Evolutionary conservation across 768 basidiomycete genomes (phyloP), one percentile per base, ranked within the genome.

Genomic region (Hericium coralloides): DNA sequence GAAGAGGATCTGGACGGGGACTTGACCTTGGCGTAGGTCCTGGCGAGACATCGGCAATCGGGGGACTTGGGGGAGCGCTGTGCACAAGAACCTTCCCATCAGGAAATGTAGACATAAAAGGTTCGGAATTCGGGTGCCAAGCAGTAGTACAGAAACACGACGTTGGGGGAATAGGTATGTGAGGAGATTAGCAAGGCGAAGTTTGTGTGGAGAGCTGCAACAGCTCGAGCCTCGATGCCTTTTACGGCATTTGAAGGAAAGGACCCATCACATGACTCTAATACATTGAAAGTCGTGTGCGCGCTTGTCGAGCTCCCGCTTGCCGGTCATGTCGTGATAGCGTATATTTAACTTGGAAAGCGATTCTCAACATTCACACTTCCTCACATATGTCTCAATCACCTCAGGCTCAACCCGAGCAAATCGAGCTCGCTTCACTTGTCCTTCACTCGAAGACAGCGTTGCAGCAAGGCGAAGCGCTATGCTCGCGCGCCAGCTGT

Each of bases 381-480:
- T 31, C 31, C 31, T 31, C 31, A 6, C 6, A 31, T 31, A 31
- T 31, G 49, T 18, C 49, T 50, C 17, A 20, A 25, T 36, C 56
- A 15, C 58, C 50, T 54, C 15, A 55, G 47, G 53, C 51, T 38
- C 58, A 48, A 38, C 18, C 66, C 4, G 77, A 79, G 53, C 80
- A 81, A 55, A 78, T 85, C 3, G 81, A 87, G 59, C 80, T 92
- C 20, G 79, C 88, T 37, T 82, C 87, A 22, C 81, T 93, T 10
- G 87, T 89, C 12, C 73, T 87, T 1, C 85, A 89, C 64, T 91
- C 90, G 2, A 87, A 91, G 76, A 88, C 87, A 64, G 90, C 88
- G 0, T 78, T 93, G 2, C 83, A 89, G 60, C 81, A 85, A 39
- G 90, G 89, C 1, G 79, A 91, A 71, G 79, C 84, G 52, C 76